Evolutionary conservation across 202 grass and related monocot genomes (phyloP).

Genomic region (Digitaria exilis): DNA sequence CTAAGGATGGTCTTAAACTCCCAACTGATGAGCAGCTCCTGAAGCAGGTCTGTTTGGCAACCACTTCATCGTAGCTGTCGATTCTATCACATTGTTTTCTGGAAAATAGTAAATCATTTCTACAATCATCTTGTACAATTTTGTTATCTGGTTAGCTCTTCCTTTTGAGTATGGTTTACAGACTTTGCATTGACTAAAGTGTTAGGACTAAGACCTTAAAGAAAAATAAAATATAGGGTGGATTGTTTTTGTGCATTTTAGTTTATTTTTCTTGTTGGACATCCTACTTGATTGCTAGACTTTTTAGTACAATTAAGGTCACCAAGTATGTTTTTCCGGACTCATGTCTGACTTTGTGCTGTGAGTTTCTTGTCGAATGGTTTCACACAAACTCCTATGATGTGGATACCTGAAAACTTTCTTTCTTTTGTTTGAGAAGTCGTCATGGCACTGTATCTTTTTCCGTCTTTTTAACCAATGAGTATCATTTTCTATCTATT

Average conservation of each 20-base stretch:
- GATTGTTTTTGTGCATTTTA: neutral
- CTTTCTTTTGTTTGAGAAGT: no score
- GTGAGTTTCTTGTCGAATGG: neutral
- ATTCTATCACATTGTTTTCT: no score
- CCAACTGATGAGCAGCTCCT: constrained; percentile 84
- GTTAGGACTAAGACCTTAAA: neutral
- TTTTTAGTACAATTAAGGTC: neutral
- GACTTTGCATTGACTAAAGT: neutral
- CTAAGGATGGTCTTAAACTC: constrained; percentile 94
- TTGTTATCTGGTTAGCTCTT: no score
- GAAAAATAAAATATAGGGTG: no score
- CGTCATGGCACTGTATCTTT: no score
- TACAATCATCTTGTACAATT: no score
- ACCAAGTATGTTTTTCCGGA: neutral
- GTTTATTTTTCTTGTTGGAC: neutral
- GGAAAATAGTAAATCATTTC: no score
- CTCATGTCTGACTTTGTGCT: neutral
- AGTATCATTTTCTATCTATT: no score
- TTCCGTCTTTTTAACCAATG: neutral
- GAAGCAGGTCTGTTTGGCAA: constrained; percentile 57
- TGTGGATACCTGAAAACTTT: no score
- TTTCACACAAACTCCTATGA: no score
- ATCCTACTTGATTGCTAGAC: neutral
- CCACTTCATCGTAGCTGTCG: neutral
- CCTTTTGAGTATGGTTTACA: no score